A percentile compares a stretch with the other conserved stretches of the same genome.
phyloP scores from a whole-genome alignment of 2,329 filamentous ascomycete genomes.

The Podosphaera fusca region DNA sequence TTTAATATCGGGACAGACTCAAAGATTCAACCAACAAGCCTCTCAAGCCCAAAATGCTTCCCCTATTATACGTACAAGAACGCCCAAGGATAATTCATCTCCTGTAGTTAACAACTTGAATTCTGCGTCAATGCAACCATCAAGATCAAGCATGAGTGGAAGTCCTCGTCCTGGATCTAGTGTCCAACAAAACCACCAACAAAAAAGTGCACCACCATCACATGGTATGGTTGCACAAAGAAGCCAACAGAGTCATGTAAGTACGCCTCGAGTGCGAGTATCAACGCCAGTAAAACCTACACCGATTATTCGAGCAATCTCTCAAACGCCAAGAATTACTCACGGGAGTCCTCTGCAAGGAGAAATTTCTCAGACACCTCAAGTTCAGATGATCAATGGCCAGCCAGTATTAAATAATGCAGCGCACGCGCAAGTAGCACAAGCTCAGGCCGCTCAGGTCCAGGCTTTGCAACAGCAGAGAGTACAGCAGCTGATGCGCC shows the following conservation, averaged over 20 bases:
- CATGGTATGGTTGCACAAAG: slow-evolving; percentile 39
- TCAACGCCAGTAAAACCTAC: slow-evolving; percentile 40
- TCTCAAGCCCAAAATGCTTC: slow-evolving; percentile 43
- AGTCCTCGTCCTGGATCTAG: slow-evolving; percentile 45
- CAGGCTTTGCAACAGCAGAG: slow-evolving; percentile 11
- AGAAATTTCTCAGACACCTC: slow-evolving; percentile 33
- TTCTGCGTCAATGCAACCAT: slow-evolving; percentile 36
- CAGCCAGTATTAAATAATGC: slow-evolving; percentile 14
- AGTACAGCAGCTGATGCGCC: slow-evolving; percentile 14
- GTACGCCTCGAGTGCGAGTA: slow-evolving; percentile 38
- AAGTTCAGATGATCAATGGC: slow-evolving; percentile 29
- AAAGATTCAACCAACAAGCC: slow-evolving; percentile 23
- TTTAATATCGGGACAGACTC: slow-evolving; percentile 17
- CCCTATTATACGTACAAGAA: slow-evolving; percentile 39
- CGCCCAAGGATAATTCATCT: slow-evolving; percentile 40
- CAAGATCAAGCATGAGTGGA: slow-evolving; percentile 42
- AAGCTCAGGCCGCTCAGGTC: slow-evolving; percentile 3
- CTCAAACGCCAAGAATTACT: slow-evolving; percentile 36
- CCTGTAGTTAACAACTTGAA: slow-evolving; percentile 30
- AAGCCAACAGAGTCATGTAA: slow-evolving; percentile 43
- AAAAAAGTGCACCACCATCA: slow-evolving; percentile 35
- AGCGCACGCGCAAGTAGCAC: slow-evolving; percentile 12
- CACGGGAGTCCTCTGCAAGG: slow-evolving; percentile 38
- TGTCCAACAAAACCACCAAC: slow-evolving; percentile 29
- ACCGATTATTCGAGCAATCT: slow-evolving; percentile 29